Evolutionary conservation across 495 filamentous ascomycete species (phyloP).

Genomic region (Talaromyces trachyspermus): DNA sequence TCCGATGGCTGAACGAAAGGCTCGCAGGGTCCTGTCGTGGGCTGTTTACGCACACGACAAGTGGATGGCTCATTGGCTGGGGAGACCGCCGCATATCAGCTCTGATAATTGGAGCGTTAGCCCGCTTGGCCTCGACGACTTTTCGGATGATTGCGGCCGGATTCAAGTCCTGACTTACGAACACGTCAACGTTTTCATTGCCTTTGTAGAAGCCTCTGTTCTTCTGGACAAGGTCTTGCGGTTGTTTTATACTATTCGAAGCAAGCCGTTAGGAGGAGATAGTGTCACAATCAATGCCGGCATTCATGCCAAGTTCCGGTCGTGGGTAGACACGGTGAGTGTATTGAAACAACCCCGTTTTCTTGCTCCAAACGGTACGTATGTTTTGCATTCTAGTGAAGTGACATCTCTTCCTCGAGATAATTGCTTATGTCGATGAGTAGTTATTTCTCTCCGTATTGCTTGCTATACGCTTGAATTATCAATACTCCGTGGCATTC

Average conservation of each 20-base stretch:
- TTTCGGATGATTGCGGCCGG: neutral
- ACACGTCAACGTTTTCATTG: neutral
- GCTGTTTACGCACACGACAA: neutral
- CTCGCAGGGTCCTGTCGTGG: neutral
- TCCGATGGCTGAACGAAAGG: neutral
- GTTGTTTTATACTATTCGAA: neutral
- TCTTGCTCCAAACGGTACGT: neutral
- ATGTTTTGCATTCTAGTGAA: neutral
- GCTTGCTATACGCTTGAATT: no score
- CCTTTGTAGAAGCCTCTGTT: neutral
- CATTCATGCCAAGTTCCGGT: neutral
- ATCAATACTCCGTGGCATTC: no score
- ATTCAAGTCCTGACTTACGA: neutral
- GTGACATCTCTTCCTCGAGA: no score
- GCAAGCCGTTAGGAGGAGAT: neutral
- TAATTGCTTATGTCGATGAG: no score
- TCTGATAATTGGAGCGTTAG: neutral
- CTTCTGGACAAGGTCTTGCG: neutral
- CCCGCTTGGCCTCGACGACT: no score
- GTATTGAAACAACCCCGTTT: neutral
- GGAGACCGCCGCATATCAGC: neutral
- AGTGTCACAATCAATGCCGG: neutral
- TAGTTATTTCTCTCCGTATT: no score
- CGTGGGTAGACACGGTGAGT: neutral
- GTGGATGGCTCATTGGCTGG: neutral